Base-by-base conservation (phyloP, 1,284 basidiomycete genomes). In the Cryptococcus sp. region DNA sequence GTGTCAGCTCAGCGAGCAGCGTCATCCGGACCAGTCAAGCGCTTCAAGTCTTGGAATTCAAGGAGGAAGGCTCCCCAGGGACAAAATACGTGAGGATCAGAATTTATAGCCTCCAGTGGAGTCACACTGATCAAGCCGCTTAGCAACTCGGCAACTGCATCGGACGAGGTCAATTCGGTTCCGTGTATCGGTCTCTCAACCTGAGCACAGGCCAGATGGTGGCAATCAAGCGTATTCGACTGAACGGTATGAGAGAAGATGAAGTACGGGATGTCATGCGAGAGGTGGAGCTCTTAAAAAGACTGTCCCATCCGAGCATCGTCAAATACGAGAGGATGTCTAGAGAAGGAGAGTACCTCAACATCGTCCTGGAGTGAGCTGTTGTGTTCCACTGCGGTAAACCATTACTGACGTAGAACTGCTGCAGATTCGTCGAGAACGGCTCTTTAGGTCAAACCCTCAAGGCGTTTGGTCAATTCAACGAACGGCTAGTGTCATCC, bases 71-170 rank as follows among this genome's bases (percentile, higher is more conserved):
- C 49, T 88, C 89, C 78, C 82, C 87, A 3, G 81, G 88, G 4
- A 85, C 89, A 54, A 88, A 87, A 76, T 95, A 91, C 75, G 92
- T 94, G 73, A 84, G 30, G 5, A 10, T 5, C 5, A 30, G 30
- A 35, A 35, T 35, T 2, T 10, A 35, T 35, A 35, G 13, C 10
- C 7, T 35, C 30, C 4, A 5, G 13, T 35, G 30, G 30, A 35
- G 30, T 35, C 5, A 35, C 30, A 10, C 30, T 35, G 30, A 35
- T 35, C 30, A 35, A 35, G 5, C 30, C 8, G 13, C 30, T 35
- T 53, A 94, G 91, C 91, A 93, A 90, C 82, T 96, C 19, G 93
- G 93, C 39, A 94, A 96, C 76, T 94, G 92, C 77, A 95, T 98
- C 64, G 94, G 94, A 3, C 86, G 90, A 52, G 94, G 94, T 7